Percentiles rank a stretch among this genome's conserved stretches.
Evolutionary conservation across 2,329 filamentous ascomycete genomes (phyloP).

Genomic region (Tothia fuscella): DNA sequence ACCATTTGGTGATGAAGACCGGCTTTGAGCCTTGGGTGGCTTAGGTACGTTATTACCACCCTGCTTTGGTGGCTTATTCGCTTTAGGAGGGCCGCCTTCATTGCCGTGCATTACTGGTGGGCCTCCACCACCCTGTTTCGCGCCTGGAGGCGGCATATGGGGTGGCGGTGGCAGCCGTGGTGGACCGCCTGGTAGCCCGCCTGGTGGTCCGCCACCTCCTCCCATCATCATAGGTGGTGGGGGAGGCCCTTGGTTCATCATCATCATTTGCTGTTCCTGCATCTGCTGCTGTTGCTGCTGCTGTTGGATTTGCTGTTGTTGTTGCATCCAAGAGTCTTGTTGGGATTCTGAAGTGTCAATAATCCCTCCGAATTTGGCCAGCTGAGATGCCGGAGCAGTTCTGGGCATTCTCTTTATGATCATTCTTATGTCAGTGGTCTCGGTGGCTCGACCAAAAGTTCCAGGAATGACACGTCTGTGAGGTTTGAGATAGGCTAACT

Average conservation of each 20-base stretch:
- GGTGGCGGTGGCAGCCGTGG: too few species aligned
- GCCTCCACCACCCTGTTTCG: too few species aligned
- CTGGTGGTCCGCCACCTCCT: too few species aligned
- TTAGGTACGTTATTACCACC: too few species aligned
- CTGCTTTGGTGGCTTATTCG: too few species aligned
- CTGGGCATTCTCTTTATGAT: background rate
- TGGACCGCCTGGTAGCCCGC: too few species aligned
- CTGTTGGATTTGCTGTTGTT: background rate
- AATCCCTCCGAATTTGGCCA: background rate
- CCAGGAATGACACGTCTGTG: background rate
- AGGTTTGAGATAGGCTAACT: constrained; percentile 3
- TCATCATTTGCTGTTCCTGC: background rate
- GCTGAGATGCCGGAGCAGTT: background rate
- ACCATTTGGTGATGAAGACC: background rate
- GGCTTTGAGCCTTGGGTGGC: background rate
- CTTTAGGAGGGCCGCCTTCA: background rate
- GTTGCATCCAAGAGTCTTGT: background rate
- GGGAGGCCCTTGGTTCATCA: background rate
- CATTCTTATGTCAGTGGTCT: background rate
- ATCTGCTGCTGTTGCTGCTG: background rate
- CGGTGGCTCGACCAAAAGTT: background rate
- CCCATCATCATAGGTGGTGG: too few species aligned
- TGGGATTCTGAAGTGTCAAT: background rate
- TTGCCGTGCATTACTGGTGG: constrained; percentile 1
- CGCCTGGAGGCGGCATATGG: background rate